Conservation (phyloP, 768 basidiomycete species). For the Cystofilobasidium bisporidii region DNA sequence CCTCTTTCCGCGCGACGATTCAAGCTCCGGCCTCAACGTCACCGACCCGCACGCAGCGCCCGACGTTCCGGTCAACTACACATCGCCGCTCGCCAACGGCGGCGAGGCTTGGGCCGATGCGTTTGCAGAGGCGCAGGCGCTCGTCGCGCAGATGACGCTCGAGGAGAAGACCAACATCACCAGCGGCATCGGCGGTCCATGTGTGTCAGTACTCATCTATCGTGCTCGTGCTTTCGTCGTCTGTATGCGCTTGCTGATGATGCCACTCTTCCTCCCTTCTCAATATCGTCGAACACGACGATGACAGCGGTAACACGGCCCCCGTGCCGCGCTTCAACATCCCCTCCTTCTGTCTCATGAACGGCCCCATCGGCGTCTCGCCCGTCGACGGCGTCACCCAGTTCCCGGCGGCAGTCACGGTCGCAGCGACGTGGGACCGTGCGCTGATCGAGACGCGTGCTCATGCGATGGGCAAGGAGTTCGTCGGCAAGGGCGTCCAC, state of each 20-base stretch:
- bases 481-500: slow-evolving; percentile 71
- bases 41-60: slow-evolving; percentile 17
- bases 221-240: too few relatives aligned
- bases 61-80: slow-evolving; percentile 13
- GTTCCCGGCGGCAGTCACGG: background rate
- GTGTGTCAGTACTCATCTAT: background rate
- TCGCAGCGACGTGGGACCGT: background rate
- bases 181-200: background rate
- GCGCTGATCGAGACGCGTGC: slow-evolving; percentile 54
- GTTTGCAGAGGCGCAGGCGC: slow-evolving; percentile 11
- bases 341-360: background rate
- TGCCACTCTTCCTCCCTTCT: background rate
- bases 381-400: background rate
- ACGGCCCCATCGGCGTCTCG: background rate
- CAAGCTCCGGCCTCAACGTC: slow-evolving; percentile 4
- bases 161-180: slow-evolving; percentile 21
- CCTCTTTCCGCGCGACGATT: background rate
- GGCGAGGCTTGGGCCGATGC: slow-evolving; percentile 17
- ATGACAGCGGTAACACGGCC: background rate
- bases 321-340: background rate
- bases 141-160: slow-evolving; percentile 26
- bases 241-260: background rate
- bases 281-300: too few relatives aligned
- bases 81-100: slow-evolving; percentile 1
- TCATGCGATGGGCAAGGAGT: slow-evolving; percentile 71